These are phyloP conservation scores for Eucalyptus melliodora DNA, from an alignment of 345 rosid species.

Conservation along the genomic window DNA sequence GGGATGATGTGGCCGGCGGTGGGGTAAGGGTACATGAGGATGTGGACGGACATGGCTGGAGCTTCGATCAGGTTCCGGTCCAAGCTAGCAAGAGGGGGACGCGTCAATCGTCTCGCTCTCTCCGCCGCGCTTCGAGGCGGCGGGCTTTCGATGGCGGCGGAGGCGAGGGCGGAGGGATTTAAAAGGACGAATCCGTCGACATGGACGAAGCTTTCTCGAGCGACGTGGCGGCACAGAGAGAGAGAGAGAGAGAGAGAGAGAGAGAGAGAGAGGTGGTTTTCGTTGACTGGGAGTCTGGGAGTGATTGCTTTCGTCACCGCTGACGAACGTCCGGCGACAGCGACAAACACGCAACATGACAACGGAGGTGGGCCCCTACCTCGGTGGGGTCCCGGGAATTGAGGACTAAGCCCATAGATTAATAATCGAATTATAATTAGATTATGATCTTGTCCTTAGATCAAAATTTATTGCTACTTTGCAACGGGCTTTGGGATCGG, in stretches of 20 bases:
- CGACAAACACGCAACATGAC: background rate
- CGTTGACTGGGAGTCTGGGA: background rate
- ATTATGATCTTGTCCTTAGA: background rate
- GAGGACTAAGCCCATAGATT: background rate
- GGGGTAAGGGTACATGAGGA: slow-evolving; percentile 54
- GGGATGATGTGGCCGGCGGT: slow-evolving; percentile 65
- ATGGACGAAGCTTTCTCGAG: background rate
- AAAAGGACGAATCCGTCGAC: background rate
- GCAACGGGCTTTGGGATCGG: too few species aligned
- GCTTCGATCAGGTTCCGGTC: background rate
- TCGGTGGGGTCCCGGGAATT: background rate
- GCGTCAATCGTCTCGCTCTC: background rate
- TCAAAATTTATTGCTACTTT: background rate
- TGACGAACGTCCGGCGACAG: background rate
- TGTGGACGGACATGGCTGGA: slow-evolving; percentile 7
- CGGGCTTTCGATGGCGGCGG: background rate
- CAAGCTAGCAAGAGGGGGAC: background rate
- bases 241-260: background rate
- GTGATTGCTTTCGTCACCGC: background rate
- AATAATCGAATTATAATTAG: background rate
- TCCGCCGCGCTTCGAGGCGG: background rate
- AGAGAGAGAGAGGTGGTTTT: background rate
- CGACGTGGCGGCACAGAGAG: too few species aligned
- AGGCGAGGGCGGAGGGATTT: background rate
- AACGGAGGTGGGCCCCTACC: background rate